These are phyloP conservation scores for Mycena vulgaris DNA, from an alignment of 768 basidiomycete species.

Conservation along the genomic window DNA sequence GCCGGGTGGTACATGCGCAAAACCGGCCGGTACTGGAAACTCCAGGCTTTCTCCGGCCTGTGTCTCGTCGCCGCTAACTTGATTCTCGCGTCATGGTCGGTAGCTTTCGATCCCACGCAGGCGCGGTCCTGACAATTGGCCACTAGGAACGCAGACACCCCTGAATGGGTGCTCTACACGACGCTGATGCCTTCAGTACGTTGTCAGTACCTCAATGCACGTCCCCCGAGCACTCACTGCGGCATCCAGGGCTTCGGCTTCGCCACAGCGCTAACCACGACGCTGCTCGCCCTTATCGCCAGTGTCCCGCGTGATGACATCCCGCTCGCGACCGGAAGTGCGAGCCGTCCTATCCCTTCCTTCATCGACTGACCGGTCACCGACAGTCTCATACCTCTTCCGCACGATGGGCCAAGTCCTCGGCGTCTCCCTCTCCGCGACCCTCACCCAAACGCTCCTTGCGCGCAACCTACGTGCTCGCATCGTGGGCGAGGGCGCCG, in stretches of 20 bases:
- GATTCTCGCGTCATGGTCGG: constrained; percentile 24
- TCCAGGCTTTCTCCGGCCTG: constrained; percentile 29
- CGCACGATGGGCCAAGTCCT: constrained; percentile 83
- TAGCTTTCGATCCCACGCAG: no score
- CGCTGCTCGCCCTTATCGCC: constrained; percentile 76
- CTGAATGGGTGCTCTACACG: constrained; percentile 38
- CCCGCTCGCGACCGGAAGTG: constrained; percentile 80
- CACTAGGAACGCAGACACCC: constrained; percentile 30
- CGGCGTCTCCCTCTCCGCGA: constrained; percentile 77
- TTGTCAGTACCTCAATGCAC: no score
- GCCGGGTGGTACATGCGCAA: constrained; percentile 69
- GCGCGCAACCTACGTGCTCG: constrained; percentile 65
- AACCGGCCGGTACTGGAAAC: constrained; percentile 38
- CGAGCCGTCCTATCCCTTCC: constrained; percentile 47
- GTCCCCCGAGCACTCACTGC: no score
- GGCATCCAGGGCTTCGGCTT: constrained; percentile 68
- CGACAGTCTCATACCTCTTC: constrained; percentile 81
- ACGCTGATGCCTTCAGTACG: constrained; percentile 54
- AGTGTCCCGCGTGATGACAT: constrained; percentile 70
- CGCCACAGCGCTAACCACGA: constrained; percentile 69
- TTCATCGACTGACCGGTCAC: not conserved
- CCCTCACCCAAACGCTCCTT: constrained; percentile 74
- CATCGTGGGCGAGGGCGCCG: constrained; percentile 71
- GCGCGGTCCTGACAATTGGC: not conserved
- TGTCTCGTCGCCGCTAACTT: constrained; percentile 30